phyloP scores from a whole-genome alignment of 2,329 filamentous ascomycete genomes.

The Pestalotiopsis sp. region DNA sequence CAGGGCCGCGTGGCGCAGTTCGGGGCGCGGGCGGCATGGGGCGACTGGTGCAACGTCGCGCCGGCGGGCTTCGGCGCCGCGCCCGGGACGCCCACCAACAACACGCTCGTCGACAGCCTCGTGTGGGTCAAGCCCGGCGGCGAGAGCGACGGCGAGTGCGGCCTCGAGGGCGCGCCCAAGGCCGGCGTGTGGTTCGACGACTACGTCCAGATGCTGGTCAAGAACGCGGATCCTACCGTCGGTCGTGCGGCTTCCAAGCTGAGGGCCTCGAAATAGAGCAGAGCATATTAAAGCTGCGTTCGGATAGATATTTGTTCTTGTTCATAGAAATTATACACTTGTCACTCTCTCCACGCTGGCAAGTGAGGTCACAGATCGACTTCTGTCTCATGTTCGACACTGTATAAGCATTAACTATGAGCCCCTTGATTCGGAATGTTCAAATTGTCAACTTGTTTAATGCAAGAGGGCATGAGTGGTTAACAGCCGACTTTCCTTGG shows the following conservation, averaged over 20 bases:
- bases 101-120: conserved; percentile 41
- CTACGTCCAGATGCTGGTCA: conserved; percentile 42
- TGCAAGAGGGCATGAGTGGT: background rate
- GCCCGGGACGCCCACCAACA: conserved; percentile 38
- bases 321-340: background rate
- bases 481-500: background rate
- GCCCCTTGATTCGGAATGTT: background rate
- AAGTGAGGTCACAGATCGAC: background rate
- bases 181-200: conserved; percentile 46
- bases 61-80: conserved; percentile 41
- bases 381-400: background rate
- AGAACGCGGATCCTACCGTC: conserved; percentile 36
- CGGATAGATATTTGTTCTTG: background rate
- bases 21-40: conserved; percentile 41
- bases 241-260: background rate
- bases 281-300: background rate
- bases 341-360: background rate
- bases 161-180: conserved; percentile 37
- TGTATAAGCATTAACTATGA: background rate
- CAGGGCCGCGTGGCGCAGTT: conserved; percentile 43
- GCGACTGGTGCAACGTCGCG: conserved; percentile 48
- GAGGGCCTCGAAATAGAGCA: background rate
- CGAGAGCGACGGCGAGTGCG: conserved; percentile 45
- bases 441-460: background rate
- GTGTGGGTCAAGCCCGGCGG: conserved; percentile 50